Evolutionary conservation across 2,329 filamentous ascomycete genomes (phyloP), one percentile per base, ranked within the genome.

Genomic region (Lachnellula cervina): DNA sequence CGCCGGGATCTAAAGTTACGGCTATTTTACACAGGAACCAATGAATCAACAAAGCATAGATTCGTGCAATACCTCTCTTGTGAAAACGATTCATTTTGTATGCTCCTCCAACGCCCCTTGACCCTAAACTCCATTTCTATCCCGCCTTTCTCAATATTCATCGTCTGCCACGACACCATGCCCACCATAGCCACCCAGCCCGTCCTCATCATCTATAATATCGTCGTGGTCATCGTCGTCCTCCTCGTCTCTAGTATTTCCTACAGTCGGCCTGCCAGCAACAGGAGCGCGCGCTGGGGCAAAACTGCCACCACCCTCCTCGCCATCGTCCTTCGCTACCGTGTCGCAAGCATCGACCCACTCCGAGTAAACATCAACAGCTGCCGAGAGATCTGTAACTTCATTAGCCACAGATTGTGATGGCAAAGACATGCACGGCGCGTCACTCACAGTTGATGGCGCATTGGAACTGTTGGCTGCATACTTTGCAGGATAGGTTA

Each of bases 291-390:
- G 59, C 47, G 64, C 52, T 19, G 63, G 62, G 17, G 62, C 64
- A 52, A 55, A 49, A 34, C 63, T 62, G 16, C 56, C 62, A 44
- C 66, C 68, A 17, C 65, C 67, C 21, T 69, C 72, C 14, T 71
- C 74, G 17, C 76, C 78, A 19, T 78, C 76, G 58, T 84, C 78
- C 67, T 88, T 86, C 16, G 85, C 85, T 49, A 89, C 86, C 5
- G 82, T 79, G 68, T 90, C 87, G 69, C 86, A 89, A n/a, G 94
- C 94, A 74, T 99, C 94, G 61, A 99, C 90, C 94, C 94, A 99
- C 72, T 97, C 94, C 35, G 90, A 89, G 70, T 99, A 99, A 7
- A 99, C 93, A 70, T 99, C 94, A 47, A 99, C 91, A 0, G 90
- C 83, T 14, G 89, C 89, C 25, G 90, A 95, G 25, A 97, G 84